Percentiles rank a stretch among this genome's conserved stretches.
Conservation (phyloP, 805 yeast genomes). For the Saccharomycopsis oosterbeekiorum region DNA sequence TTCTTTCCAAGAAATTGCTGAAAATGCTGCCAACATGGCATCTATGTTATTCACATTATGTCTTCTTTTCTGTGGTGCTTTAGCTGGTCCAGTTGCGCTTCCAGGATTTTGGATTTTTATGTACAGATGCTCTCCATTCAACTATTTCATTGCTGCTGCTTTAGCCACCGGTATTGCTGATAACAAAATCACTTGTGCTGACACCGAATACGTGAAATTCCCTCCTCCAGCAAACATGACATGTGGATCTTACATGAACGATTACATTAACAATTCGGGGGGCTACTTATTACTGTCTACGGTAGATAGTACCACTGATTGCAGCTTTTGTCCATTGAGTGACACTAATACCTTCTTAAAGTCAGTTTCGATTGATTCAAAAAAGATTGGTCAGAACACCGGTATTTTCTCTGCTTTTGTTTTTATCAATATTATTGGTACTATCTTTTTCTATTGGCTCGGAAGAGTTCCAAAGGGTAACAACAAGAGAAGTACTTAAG, state of each 20-base stretch:
- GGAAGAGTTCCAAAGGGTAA: conserved; percentile 67
- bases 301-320: conserved; percentile 35
- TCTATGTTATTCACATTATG: conserved; percentile 50
- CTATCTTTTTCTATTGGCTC: conserved; percentile 46
- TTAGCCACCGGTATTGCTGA: conserved; percentile 48
- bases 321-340: conserved; percentile 51
- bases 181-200: conserved; percentile 36
- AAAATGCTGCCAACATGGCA: conserved; percentile 55
- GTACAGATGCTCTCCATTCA: conserved; percentile 65
- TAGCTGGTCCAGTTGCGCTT: conserved; percentile 43
- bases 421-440: conserved; percentile 33
- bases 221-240: conserved; percentile 47
- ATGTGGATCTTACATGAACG: conserved; percentile 44
- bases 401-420: conserved; percentile 47
- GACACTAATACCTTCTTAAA: conserved; percentile 52
- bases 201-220: conserved; percentile 37
- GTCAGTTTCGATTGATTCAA: conserved; percentile 23
- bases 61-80: conserved; percentile 70
- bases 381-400: conserved; percentile 44
- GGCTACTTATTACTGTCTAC: conserved; percentile 35
- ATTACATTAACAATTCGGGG: conserved; percentile 27
- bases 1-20: conserved; percentile 49
- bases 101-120: conserved; percentile 77
- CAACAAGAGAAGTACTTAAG: conserved; percentile 18
- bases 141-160: conserved; percentile 51